Percentiles rank a stretch among this genome's conserved stretches.
These are phyloP conservation scores for Aspergillus taichungensis DNA, from an alignment of 495 filamentous ascomycete genomes.

Conservation along the genomic window DNA sequence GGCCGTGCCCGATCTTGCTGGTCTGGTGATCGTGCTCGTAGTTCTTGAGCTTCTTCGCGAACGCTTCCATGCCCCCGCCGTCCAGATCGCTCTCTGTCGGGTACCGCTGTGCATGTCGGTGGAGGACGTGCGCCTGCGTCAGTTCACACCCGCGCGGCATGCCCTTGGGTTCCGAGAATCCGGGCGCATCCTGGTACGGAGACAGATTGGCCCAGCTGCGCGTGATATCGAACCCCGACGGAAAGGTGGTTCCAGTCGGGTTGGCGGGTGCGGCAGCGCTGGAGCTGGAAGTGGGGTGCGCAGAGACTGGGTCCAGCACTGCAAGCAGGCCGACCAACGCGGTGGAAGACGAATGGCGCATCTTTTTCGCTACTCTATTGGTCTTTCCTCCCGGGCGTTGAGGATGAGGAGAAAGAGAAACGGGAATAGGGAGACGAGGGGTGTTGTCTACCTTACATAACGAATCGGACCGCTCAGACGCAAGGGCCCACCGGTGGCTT, in stretches of 20 bases:
- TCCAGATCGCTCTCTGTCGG: conserved; percentile 32
- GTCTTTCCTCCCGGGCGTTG: no score
- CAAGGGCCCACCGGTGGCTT: no score
- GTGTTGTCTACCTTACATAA: background rate
- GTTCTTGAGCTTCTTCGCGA: conserved; percentile 38
- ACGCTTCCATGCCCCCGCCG: conserved; percentile 34
- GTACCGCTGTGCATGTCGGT: conserved; percentile 46
- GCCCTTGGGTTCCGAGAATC: conserved; percentile 38
- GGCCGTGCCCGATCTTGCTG: conserved; percentile 29
- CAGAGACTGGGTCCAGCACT: no score
- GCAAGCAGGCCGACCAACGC: no score
- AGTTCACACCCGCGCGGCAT: conserved; percentile 44
- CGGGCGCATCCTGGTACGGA: conserved; percentile 33
- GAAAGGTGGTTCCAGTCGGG: conserved; percentile 21
- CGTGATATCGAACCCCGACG: conserved; percentile 28
- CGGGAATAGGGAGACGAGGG: background rate
- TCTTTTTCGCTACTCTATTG: no score
- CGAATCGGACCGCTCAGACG: background rate
- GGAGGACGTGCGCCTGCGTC: conserved; percentile 42
- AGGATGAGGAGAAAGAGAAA: no score
- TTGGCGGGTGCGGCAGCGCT: conserved; percentile 3
- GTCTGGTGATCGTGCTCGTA: conserved; percentile 27
- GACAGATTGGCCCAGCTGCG: conserved; percentile 39
- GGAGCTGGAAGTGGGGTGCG: no score
- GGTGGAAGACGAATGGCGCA: no score